Base-by-base conservation (phyloP, 495 filamentous ascomycete genomes). In the Penicillium mononematosum region DNA sequence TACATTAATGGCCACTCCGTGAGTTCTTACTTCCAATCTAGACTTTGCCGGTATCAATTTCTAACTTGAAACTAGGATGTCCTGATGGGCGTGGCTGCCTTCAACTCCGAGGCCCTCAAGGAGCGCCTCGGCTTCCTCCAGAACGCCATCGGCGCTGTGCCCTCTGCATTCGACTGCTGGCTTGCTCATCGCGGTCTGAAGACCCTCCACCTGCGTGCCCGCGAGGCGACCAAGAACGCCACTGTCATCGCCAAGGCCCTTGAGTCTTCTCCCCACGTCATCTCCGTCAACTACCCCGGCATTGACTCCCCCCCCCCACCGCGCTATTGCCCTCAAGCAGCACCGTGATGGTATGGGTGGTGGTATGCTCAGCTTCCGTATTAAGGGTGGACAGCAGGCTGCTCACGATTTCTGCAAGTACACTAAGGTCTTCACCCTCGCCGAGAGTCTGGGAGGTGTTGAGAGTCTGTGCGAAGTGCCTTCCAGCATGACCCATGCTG, bases 151-250 rank as follows among this genome's bases (percentile, higher is more conserved):
- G 94, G 94, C 50, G 94, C 93, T 48, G 87, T 98, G 2, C 94
- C 94, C 6, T 93, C 90, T 1, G 78, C 94, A 19, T 99, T 99
- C 67, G 94, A 99, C 79, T 92, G 85, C 77, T 99, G 93, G 93
- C 89, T 99, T 55, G 95, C 94, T n/a, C 95, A 99, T 76, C 87
- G 94, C 61, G 94, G 94, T 58, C 81, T 96, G 53, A 99, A 99
- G 80, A 99, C 94, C 6, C 84, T 99, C 31, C 94, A 99, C 75
- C 80, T 99, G 32, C 89, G 94, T 51, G 94, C 89, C 4, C 83
- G 86, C 45, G 89, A 95, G 70, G 89, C 95, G 4, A 87, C 82
- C 53, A 79, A 76, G 56, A 98, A 98, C 73, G 94, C 92, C 22
- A 85, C 82, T 3, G 78, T 83, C 27, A 82, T 99, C 43, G 92